Evolutionary conservation across 2,329 filamentous ascomycete genomes (phyloP), one percentile per base, ranked within the genome.

Genomic region (Lasiodiplodia sp.): DNA sequence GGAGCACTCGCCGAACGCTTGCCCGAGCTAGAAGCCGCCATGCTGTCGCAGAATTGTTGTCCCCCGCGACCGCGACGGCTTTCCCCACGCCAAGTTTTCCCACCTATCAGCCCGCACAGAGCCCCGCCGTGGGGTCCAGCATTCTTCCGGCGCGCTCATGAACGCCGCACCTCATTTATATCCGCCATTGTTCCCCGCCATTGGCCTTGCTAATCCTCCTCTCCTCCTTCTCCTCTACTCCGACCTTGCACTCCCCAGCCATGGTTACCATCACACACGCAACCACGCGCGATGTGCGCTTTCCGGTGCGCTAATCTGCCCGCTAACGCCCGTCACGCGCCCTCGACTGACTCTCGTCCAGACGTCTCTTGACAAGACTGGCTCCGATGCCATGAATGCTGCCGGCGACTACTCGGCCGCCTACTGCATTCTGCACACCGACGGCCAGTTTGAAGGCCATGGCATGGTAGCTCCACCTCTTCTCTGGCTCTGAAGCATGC

Each of bases 321-420:
- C 12, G 56, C 28, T 52, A 16, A 14, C 47, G 47, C n/a, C 25
- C 14, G 16, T 58, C 55, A 51, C 38, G 38, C 40, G 51, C 37
- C 10, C 23, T 14, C 4, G 4, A 49, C 57, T 58, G 40, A 68
- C 28, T 49, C 56, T 44, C 11, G 28, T 40, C 56, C 70, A 88
- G 80, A 97, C 94, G n/a, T 97, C 94, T 51, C 89, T 97, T 70
- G 93, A 97, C 82, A 96, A 95, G 84, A 97, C 93, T n/a, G 94
- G 94, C 75, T 96, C 93, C 10, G 94, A 97, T 87, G 94, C 93
- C 76, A 97, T 97, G 94, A 97, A 97, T 78, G 92, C 92, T 3
- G 93, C 94, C 2, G 92, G 93, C 70, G 93, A 97, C 81, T 97
- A 97, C 82, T 97, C 93, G 1, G 87, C 94, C 14, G 94, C 94